Base-by-base conservation (phyloP, 148 eudicot genomes). In the Vaccinium macrocarpon region DNA sequence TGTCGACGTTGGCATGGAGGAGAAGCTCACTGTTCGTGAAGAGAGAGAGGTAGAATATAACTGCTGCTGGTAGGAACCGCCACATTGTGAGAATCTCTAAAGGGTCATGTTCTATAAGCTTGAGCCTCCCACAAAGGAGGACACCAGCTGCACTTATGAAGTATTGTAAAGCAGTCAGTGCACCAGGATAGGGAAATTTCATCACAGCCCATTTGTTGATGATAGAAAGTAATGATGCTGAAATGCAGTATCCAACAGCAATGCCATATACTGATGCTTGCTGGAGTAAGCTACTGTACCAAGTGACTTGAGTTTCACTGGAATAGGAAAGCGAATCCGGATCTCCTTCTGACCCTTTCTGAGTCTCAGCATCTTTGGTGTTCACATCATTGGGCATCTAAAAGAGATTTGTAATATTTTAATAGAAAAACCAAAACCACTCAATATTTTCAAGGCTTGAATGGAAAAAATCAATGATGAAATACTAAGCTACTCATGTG, bases 21-120 rank as follows among this genome's bases (percentile, higher is more conserved):
- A 97, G 96, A 72, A 97, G 98, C 91, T 97, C 99, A 16, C 98
- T 97, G 84, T 97, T 95, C 52, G 98, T 97, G 88, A 97, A 97
- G 66, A 97, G 96, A 76, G 99, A 97, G 81, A 97, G 92, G 86
- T 96, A 97, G 92, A 97, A 97, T 79, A 97, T 97, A 62, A 95
- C 11, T 56, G 97, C 99, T 29, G 99, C 99, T 14, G 98, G 99
- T 70, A 96, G 92, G 78, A 94, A 95, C 55, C 91, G 89, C 96
- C 95, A 93, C 99, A 94, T 92, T 19, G 97, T 96, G 68, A 89
- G 73, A 81, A 90, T 90, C 84, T 97, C 92, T 57, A 96, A 91
- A 53, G 81, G 87, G 70, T 93, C 99, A 75, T 93, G 98, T 84
- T 94, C 98, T 61, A 92, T 1, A 42, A 91, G 71, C 84, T 93